Percentiles rank a stretch among this genome's conserved stretches.
phyloP scores from a whole-genome alignment of 2,329 filamentous ascomycete species.

The Hymenoscyphus salicellus region DNA sequence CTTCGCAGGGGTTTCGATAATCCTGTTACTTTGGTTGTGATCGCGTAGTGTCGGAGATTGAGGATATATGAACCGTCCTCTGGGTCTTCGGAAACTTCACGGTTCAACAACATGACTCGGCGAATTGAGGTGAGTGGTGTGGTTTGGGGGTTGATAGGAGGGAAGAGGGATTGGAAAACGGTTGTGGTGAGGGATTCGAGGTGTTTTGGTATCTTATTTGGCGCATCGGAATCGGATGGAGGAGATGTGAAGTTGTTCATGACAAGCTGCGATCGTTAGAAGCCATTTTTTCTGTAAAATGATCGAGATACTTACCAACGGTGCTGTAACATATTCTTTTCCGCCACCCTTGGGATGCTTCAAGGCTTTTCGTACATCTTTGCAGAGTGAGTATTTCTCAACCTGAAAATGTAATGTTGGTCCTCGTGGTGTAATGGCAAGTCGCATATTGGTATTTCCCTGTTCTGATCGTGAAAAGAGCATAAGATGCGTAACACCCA shows the following conservation, averaged over 20 bases:
- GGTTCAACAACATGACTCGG: constrained; percentile 84
- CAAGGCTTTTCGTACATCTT: constrained; percentile 81
- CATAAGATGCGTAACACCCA: constrained; percentile 88
- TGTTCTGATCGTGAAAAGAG: constrained; percentile 86
- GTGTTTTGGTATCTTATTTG: constrained; percentile 79
- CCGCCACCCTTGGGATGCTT: constrained; percentile 78
- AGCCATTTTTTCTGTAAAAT: constrained; percentile 14
- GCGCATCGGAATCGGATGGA: constrained; percentile 51
- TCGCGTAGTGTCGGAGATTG: constrained; percentile 90
- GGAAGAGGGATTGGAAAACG: constrained; percentile 93
- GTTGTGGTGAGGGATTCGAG: constrained; percentile 90
- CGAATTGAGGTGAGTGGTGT: constrained; percentile 91
- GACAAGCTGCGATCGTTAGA: constrained; percentile 60
- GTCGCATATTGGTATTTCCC: constrained; percentile 88
- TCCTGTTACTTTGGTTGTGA: constrained; percentile 82
- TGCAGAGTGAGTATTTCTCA: constrained; percentile 89
- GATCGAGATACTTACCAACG: constrained; percentile 57
- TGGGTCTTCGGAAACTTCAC: constrained; percentile 56
- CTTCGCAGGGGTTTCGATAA: constrained; percentile 80
- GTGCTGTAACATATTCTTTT: constrained; percentile 81
- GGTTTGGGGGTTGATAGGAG: constrained; percentile 87
- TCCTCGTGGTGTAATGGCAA: constrained; percentile 83
- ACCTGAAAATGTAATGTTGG: constrained; percentile 93
- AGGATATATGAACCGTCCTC: constrained; percentile 71
- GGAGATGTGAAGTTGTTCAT: constrained; percentile 95